Base-by-base conservation (phyloP, 164 flowering plant species). In the Hamamelis virginiana region DNA sequence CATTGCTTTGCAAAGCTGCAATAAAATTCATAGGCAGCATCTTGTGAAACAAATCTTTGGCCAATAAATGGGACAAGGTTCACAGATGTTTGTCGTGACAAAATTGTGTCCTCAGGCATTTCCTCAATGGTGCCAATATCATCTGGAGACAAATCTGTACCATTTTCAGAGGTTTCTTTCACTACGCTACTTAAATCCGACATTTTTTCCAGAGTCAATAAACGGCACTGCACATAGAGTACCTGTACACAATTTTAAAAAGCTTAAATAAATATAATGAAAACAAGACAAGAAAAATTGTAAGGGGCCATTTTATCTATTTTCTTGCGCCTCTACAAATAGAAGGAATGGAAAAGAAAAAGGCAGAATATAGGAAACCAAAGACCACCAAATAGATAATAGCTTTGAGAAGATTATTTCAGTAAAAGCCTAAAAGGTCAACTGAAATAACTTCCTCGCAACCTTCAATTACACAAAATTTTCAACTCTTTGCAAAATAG, bases 1-100 rank as follows among this genome's bases (percentile, higher is more conserved):
- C 88, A 87, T 73, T 89, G 94, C 78, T 87, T 91, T 4, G 94
- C 94, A 79, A 84, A 89, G 72, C 91, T 89, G 76, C 94, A 89
- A 71, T 91, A 87, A 44, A 89, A 89, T 68, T 91, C 97, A 73
- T 89, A 89, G 0, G 97, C 94, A 66, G 94, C 94, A 80, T 91
- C 97, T 75, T 91, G 92, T 45, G 94, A 88, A 38, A 91, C 82
- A 81, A 91, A 89, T 71, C 92, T 77, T 70, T 91, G 94, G n/a
- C 97, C 97, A 66, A 91, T 82, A 78, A 83, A 91, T 27, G 92
- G 97, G 11, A 84, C 81, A 45, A 89, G 89, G 67, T 82, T 89
- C 48, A 87, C 91, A 62, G 94, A 89, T 22, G 94, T 91, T 77
- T 88, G 97, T 6, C 84, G 81, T 4, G 86, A 88, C 78, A 91